A percentile compares a stretch with the other conserved stretches of the same genome.
phyloP scores from a whole-genome alignment of 352 stramenopile genomes.

The Globisporangium takayamanum region DNA sequence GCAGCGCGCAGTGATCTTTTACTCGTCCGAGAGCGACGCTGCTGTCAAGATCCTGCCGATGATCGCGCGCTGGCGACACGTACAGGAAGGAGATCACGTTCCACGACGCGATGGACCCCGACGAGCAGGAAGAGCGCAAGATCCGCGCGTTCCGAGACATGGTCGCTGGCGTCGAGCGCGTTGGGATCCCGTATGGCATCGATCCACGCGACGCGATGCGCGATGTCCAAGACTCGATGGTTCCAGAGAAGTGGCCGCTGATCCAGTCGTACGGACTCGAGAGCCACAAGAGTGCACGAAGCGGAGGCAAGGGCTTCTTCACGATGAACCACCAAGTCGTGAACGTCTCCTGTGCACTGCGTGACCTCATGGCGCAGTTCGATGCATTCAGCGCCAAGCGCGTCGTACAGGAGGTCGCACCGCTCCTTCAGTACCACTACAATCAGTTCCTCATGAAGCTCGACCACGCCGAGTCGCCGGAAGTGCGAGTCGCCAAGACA shows the following conservation, averaged over 20 bases:
- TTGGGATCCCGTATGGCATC: slow-evolving; percentile 54
- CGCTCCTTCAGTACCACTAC: slow-evolving; percentile 52
- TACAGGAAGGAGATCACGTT: slow-evolving; percentile 61
- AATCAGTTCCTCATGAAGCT: slow-evolving; percentile 62
- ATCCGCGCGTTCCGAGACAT: slow-evolving; percentile 59
- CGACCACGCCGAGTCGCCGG: slow-evolving; percentile 48
- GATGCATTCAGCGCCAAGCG: slow-evolving; percentile 53
- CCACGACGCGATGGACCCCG: slow-evolving; percentile 55
- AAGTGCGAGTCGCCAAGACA: slow-evolving; percentile 27
- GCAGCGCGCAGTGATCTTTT: slow-evolving; percentile 42
- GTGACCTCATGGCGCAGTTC: slow-evolving; percentile 30
- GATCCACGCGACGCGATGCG: slow-evolving; percentile 14
- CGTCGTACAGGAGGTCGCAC: slow-evolving; percentile 42
- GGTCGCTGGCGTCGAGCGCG: slow-evolving; percentile 31
- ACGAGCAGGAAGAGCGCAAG: slow-evolving; percentile 69
- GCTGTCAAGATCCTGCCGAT: slow-evolving; percentile 53
- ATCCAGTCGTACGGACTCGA: slow-evolving; percentile 67
- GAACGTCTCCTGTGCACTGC: slow-evolving; percentile 39
- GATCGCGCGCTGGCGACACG: slow-evolving; percentile 60
- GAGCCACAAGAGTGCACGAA: slow-evolving; percentile 10
- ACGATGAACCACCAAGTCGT: slow-evolving; percentile 69
- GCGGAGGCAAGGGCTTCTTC: slow-evolving; percentile 50
- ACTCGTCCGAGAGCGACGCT: slow-evolving; percentile 59
- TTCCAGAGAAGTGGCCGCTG: slow-evolving; percentile 69
- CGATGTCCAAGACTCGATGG: slow-evolving; percentile 44